phyloP scores from a whole-genome alignment of 2,329 filamentous ascomycete genomes.

The Hypoxylon sp. region DNA sequence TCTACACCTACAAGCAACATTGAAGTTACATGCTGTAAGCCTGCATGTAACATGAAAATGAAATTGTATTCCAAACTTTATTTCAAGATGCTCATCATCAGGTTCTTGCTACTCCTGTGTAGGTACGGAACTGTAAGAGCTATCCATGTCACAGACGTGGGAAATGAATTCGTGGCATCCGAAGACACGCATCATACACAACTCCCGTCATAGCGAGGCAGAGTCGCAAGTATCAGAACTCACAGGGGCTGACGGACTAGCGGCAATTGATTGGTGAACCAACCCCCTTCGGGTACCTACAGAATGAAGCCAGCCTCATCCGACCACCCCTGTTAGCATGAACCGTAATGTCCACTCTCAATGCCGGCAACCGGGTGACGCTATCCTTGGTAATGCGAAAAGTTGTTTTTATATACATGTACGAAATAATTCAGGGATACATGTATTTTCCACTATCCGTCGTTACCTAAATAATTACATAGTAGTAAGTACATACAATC shows the following conservation, averaged over 20 bases:
- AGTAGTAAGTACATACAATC: too few species aligned
- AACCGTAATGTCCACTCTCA: conserved; percentile 31
- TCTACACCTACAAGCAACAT: background rate
- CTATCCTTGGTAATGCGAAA: conserved; percentile 14
- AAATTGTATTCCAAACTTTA: conserved; percentile 18
- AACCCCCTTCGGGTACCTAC: conserved; percentile 42
- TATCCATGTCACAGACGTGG: conserved; percentile 7
- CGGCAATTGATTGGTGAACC: conserved; percentile 42
- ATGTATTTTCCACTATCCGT: background rate
- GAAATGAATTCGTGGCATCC: conserved; percentile 38
- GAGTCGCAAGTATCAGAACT: conserved; percentile 38
- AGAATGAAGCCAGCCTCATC: conserved; percentile 43
- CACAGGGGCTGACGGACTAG: conserved; percentile 35
- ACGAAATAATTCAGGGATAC: conserved; percentile 1
- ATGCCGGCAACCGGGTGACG: conserved; percentile 33
- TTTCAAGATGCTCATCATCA: background rate
- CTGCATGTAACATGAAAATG: conserved; percentile 8
- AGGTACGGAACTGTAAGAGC: background rate
- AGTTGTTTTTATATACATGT: conserved; percentile 11
- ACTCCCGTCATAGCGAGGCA: conserved; percentile 25
- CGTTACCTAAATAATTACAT: background rate
- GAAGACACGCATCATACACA: conserved; percentile 18
- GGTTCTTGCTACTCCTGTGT: background rate
- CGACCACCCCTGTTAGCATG: conserved; percentile 40
- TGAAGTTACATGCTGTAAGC: background rate